Evolutionary conservation across 78 protist genomes (phyloP).

Genomic region (Mantamonas sphyraenae): DNA sequence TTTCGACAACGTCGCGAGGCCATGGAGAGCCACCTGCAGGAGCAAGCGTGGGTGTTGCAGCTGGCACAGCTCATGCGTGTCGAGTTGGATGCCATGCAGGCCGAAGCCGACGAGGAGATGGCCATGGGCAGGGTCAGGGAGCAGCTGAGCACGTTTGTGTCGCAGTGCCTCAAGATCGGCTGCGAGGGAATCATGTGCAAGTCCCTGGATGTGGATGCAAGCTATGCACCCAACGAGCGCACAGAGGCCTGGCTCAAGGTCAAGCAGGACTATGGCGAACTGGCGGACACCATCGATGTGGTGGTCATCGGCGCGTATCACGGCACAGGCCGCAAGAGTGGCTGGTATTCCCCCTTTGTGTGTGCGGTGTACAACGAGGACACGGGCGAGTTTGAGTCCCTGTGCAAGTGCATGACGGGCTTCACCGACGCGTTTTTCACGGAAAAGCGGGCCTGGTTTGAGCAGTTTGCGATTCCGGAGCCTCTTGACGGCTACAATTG

Average conservation of each 20-base stretch:
- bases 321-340: conserved; percentile 38
- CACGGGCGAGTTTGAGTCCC: neutral
- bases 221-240: neutral
- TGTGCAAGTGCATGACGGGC: conserved; percentile 42
- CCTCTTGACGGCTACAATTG: neutral
- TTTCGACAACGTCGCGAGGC: neutral
- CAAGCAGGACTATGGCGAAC: conserved; percentile 18
- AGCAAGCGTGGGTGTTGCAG: no score
- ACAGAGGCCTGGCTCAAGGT: conserved; percentile 16
- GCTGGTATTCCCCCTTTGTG: conserved; percentile 28
- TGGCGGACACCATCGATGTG: conserved; percentile 38
- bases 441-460: neutral
- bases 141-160: neutral
- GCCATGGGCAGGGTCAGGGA: neutral
- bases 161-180: neutral
- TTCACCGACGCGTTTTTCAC: conserved; percentile 32
- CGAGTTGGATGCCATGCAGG: neutral
- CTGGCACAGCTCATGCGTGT: neutral
- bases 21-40: neutral
- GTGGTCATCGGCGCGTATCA: conserved; percentile 39
- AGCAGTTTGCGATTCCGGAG: no score
- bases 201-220: neutral
- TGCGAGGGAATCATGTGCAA: conserved; percentile 31
- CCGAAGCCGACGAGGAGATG: neutral
- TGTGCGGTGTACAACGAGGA: conserved; percentile 25